phyloP scores from a whole-genome alignment of 148 eudicot species.

The Euryodendron excelsum region DNA sequence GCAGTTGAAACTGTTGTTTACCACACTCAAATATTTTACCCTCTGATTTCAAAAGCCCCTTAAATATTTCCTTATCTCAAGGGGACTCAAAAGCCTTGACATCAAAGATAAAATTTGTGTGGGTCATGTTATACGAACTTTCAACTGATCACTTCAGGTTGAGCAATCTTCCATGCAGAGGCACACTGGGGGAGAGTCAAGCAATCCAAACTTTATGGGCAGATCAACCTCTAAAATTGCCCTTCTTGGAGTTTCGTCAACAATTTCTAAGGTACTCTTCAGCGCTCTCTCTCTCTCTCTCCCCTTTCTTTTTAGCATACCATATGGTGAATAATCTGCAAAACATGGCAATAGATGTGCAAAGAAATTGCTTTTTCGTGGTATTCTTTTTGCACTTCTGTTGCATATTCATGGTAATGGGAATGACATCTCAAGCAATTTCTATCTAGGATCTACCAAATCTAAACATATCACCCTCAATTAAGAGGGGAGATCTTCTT shows the following conservation, averaged over 20 bases:
- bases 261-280: conserved; percentile 42
- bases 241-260: conserved; percentile 52
- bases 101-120: background rate
- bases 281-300: background rate
- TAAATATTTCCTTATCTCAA: background rate
- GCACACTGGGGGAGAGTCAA: conserved; percentile 23
- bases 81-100: conserved; percentile 6
- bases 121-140: conserved; percentile 24
- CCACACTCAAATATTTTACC: background rate
- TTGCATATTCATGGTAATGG: conserved; percentile 35
- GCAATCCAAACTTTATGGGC: conserved; percentile 37
- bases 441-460: conserved; percentile 60
- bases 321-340: background rate
- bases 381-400: conserved; percentile 20
- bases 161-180: conserved; percentile 37
- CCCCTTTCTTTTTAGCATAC: background rate
- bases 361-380: conserved; percentile 11
- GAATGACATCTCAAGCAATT: conserved; percentile 41
- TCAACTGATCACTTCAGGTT: conserved; percentile 35
- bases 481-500: conserved; percentile 75
- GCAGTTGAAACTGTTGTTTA: background rate
- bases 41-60: background rate
- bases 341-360: background rate
- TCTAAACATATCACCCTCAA: conserved; percentile 38
- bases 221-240: conserved; percentile 63